Conservation (phyloP, 371 early-diverging fungal genomes). For the Mucor ambiguus region DNA sequence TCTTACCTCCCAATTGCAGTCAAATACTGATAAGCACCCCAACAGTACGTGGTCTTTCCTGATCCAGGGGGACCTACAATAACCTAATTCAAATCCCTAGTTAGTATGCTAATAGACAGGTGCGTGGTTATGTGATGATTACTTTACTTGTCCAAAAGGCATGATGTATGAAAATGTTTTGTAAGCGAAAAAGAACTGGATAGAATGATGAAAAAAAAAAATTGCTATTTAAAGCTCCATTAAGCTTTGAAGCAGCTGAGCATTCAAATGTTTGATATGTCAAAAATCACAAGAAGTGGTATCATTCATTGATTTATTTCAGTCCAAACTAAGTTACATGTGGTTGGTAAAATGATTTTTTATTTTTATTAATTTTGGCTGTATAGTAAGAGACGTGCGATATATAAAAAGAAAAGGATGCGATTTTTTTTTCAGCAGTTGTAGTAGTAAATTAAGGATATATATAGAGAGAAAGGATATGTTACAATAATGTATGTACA, state of each 20-base stretch:
- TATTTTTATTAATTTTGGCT: neutral
- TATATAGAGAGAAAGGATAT: neutral
- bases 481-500: neutral
- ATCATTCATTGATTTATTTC: neutral
- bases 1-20: conserved; percentile 73
- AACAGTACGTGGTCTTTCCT: conserved; percentile 98
- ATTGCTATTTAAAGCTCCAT: neutral
- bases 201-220: neutral
- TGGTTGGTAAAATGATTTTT: neutral
- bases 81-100: conserved; percentile 49
- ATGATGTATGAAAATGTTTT: conserved; percentile 17
- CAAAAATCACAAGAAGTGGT: conserved; percentile 1
- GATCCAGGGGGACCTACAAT: conserved; percentile 98
- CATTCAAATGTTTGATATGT: neutral
- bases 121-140: neutral
- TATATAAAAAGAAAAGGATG: neutral
- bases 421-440: neutral
- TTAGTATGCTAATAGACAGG: neutral
- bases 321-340: neutral
- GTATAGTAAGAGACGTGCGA: neutral
- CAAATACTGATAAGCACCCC: conserved; percentile 91
- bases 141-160: conserved; percentile 50
- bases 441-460: neutral
- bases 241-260: neutral
- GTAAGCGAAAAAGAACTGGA: conserved; percentile 1